Percentiles rank a stretch among this genome's conserved stretches.
Evolutionary conservation across 139 green algal genomes (phyloP).

Genomic region (Mesostigma viride): DNA sequence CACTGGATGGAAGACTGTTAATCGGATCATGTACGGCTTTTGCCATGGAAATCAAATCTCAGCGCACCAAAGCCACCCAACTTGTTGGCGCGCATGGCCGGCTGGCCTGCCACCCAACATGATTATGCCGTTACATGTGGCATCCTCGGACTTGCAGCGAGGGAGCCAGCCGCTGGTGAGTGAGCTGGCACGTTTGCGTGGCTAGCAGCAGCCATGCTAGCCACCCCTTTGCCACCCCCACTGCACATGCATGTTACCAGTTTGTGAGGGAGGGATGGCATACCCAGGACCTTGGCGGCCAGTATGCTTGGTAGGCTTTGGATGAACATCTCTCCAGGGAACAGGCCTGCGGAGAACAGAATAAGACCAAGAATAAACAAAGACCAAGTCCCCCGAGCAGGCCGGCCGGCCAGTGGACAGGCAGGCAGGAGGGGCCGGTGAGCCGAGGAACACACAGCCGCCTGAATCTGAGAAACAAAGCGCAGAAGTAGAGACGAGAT

Average conservation of each 20-base stretch:
- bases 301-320: conserved; percentile 72
- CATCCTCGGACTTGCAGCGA: neutral
- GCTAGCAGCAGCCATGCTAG: neutral
- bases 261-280: conserved; percentile 9
- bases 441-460: too few species aligned
- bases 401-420: too few species aligned
- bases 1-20: too few species aligned
- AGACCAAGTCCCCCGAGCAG: too few species aligned
- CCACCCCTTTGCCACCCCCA: neutral
- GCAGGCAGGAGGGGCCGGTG: too few species aligned
- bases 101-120: neutral
- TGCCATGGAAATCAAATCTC: too few species aligned
- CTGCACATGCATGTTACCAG: neutral
- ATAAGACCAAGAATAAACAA: too few species aligned
- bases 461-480: too few species aligned
- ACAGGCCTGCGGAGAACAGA: conserved; percentile 25
- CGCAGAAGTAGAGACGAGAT: neutral
- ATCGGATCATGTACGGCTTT: too few species aligned
- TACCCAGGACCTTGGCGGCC: conserved; percentile 47
- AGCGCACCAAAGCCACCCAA: too few species aligned
- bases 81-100: too few species aligned
- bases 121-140: neutral
- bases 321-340: conserved; percentile 46
- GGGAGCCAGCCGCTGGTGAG: neutral
- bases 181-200: neutral